These are phyloP conservation scores for Coemansia sp. DNA, from an alignment of 192 early-diverging fungal genomes.

Conservation along the genomic window DNA sequence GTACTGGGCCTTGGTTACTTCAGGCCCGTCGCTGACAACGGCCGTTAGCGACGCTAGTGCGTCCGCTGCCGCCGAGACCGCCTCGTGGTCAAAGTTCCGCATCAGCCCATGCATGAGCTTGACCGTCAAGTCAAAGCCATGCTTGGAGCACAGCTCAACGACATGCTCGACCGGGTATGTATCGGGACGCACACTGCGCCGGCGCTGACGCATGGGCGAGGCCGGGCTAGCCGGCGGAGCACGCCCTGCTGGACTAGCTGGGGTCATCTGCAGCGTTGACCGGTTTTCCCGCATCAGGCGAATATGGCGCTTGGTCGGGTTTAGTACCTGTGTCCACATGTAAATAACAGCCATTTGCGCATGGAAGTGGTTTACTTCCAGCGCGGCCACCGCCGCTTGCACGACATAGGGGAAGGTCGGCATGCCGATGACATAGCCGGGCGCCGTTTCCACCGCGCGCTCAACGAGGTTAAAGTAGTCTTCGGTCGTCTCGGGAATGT, in stretches of 20 bases:
- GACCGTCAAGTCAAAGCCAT: conserved; percentile 31
- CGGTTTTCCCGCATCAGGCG: conserved; percentile 24
- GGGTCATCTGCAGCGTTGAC: conserved; percentile 1
- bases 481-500: conserved; percentile 45
- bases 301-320: conserved; percentile 48
- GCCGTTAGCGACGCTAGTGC: conserved; percentile 29
- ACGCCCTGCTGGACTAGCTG: not conserved
- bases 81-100: conserved; percentile 36
- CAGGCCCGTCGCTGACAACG: conserved; percentile 40
- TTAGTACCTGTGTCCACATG: conserved; percentile 40
- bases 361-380: conserved; percentile 43
- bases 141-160: conserved; percentile 35
- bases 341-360: conserved; percentile 38
- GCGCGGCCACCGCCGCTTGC: conserved; percentile 35
- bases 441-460: conserved; percentile 36
- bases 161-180: conserved; percentile 33
- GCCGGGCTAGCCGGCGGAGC: not conserved
- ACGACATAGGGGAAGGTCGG: conserved; percentile 29
- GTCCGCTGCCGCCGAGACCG: conserved; percentile 29
- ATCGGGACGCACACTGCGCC: conserved; percentile 10
- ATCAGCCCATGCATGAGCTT: conserved; percentile 40
- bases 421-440: conserved; percentile 21
- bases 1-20: conserved; percentile 12
- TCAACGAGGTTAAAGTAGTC: conserved; percentile 48
- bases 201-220: conserved; percentile 11